A percentile compares a stretch with the other conserved stretches of the same genome.
phyloP scores from a whole-genome alignment of 1,139 yeast species.

The Pichia cactophila region DNA sequence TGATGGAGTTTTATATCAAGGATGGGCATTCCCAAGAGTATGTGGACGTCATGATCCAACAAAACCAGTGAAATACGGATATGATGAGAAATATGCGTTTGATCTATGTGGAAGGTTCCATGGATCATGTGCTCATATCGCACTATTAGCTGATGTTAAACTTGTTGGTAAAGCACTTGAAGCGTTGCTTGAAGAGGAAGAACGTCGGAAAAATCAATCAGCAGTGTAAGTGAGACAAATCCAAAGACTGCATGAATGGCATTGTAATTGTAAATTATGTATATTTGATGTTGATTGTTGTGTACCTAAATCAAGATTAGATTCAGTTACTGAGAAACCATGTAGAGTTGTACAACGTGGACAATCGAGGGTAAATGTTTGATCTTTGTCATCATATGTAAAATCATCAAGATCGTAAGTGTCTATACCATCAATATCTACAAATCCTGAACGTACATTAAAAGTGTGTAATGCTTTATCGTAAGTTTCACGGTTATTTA shows the following conservation, averaged over 20 bases:
- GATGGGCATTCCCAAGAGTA: conserved; percentile 70
- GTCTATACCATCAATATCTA: conserved; percentile 23
- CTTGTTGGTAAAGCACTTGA: conserved; percentile 64
- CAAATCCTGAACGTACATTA: conserved; percentile 41
- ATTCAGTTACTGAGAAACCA: conserved; percentile 54
- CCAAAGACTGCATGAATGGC: conserved; percentile 80
- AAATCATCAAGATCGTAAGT: conserved; percentile 32
- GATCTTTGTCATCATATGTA: conserved; percentile 21
- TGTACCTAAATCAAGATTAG: conserved; percentile 47
- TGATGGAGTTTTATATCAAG: conserved; percentile 84
- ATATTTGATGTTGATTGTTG: background rate
- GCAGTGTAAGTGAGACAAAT: conserved; percentile 52
- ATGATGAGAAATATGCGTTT: conserved; percentile 35
- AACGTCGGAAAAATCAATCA: conserved; percentile 4
- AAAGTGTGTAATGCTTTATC: conserved; percentile 37
- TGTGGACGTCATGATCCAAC: conserved; percentile 29
- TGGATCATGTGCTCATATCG: conserved; percentile 69
- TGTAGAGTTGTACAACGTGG: conserved; percentile 59
- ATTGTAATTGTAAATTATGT: conserved; percentile 55
- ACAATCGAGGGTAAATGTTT: conserved; percentile 41
- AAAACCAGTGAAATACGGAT: conserved; percentile 12
- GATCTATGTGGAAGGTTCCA: conserved; percentile 61
- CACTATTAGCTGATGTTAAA: conserved; percentile 63
- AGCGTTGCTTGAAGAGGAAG: conserved; percentile 52
- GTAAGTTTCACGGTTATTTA: conserved; percentile 41